phyloP scores from a whole-genome alignment of 495 filamentous ascomycete species.

The Margaritispora aquatica region DNA sequence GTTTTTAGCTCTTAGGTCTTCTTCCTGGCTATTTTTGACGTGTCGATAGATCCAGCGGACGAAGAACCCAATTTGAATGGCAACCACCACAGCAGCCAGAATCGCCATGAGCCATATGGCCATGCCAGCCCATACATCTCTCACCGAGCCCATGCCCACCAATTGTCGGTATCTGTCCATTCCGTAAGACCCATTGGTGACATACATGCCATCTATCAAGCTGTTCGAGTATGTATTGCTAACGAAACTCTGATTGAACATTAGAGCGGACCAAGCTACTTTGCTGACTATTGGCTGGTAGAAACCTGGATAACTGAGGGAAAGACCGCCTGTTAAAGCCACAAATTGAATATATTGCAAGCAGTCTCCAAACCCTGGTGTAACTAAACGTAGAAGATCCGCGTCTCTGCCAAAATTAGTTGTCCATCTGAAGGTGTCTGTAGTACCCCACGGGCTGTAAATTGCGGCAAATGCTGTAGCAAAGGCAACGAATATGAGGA shows the following conservation, averaged over 20 bases:
- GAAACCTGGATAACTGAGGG: conserved; percentile 86
- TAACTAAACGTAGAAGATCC: conserved; percentile 86
- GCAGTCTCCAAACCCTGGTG: conserved; percentile 94
- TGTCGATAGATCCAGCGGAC: conserved; percentile 67
- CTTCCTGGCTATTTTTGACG: conserved; percentile 64
- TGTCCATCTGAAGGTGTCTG: conserved; percentile 85
- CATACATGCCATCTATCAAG: conserved; percentile 80
- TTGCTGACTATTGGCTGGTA: conserved; percentile 88
- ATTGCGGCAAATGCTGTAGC: conserved; percentile 79
- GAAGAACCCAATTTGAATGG: conserved; percentile 72
- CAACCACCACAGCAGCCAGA: conserved; percentile 55
- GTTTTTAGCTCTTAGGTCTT: conserved; percentile 86
- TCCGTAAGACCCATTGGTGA: conserved; percentile 63
- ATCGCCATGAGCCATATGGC: conserved; percentile 78
- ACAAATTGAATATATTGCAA: conserved; percentile 96
- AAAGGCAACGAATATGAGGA: conserved; percentile 72
- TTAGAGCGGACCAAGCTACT: conserved; percentile 77
- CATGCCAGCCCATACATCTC: conserved; percentile 92
- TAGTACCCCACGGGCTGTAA: conserved; percentile 89
- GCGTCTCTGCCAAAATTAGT: conserved; percentile 94
- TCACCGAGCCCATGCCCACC: conserved; percentile 67
- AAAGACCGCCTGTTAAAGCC: conserved; percentile 78
- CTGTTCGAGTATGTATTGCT: conserved; percentile 54
- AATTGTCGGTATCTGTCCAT: conserved; percentile 72
- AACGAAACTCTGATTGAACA: conserved; percentile 91